These are phyloP conservation scores for Eucalyptus erythrocorys DNA, from an alignment of 345 rosid species.

Conservation along the genomic window DNA sequence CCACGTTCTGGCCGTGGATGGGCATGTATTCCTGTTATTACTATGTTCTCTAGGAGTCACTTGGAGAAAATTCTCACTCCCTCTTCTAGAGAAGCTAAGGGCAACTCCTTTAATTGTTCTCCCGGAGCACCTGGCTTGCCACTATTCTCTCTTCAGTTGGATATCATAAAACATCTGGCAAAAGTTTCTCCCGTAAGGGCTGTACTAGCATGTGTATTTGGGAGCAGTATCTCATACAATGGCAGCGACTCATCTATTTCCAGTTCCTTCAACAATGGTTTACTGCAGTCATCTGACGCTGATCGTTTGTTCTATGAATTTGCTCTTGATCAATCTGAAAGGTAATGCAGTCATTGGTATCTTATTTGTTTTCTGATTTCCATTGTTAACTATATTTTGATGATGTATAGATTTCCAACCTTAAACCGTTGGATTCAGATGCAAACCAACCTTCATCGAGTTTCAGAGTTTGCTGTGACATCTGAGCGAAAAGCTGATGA, in stretches of 20 bases:
- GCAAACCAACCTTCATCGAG: conserved; percentile 95
- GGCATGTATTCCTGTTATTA: conserved; percentile 89
- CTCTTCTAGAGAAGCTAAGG: conserved; percentile 62
- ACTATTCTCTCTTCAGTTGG: conserved; percentile 86
- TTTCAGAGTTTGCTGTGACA: conserved; percentile 80
- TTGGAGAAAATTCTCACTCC: conserved; percentile 59
- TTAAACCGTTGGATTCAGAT: conserved; percentile 97
- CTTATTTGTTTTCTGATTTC: not conserved
- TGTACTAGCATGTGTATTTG: conserved; percentile 92
- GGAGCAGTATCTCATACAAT: conserved; percentile 76
- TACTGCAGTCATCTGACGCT: conserved; percentile 52
- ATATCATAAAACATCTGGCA: conserved; percentile 80
- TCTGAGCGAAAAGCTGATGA: conserved; percentile 41
- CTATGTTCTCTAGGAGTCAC: conserved; percentile 30
- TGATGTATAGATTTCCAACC: conserved; percentile 67
- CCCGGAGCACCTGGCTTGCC: conserved; percentile 71
- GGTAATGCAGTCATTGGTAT: conserved; percentile 24
- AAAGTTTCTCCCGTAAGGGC: conserved; percentile 94
- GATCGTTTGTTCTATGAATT: conserved; percentile 83
- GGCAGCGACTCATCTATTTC: conserved; percentile 62
- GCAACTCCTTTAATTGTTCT: conserved; percentile 57
- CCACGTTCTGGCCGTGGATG: conserved; percentile 94
- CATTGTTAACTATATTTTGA: not conserved
- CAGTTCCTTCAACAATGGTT: conserved; percentile 51
- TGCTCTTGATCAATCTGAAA: conserved; percentile 98